A percentile compares a stretch with the other conserved stretches of the same genome.
These are phyloP conservation scores for Pinus taeda DNA, from an alignment of 75 land plant species.

Conservation along the genomic window DNA sequence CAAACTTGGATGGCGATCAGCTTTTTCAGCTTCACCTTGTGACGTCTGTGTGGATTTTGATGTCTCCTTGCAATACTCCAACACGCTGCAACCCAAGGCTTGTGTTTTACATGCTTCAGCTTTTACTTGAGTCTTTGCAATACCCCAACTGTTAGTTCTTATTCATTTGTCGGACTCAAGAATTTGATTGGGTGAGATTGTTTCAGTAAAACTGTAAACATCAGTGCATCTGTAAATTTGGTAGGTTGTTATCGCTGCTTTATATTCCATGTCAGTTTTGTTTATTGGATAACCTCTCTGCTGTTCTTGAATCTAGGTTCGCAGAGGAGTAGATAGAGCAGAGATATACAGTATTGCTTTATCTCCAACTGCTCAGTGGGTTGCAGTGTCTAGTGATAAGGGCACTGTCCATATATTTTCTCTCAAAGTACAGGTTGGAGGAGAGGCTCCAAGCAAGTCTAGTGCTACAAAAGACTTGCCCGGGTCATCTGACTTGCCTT, in stretches of 20 bases:
- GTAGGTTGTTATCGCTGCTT: neutral
- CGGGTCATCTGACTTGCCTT: slow-evolving; percentile 32
- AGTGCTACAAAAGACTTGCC: slow-evolving; percentile 23
- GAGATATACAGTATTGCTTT: slow-evolving; percentile 84
- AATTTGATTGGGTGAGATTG: too few relatives aligned
- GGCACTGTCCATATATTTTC: slow-evolving; percentile 91
- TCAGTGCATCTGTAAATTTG: neutral
- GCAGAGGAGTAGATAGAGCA: slow-evolving; percentile 84
- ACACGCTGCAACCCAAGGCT: too few relatives aligned
- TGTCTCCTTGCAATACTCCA: too few relatives aligned
- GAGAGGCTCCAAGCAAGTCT: slow-evolving; percentile 26
- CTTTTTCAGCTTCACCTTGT: too few relatives aligned
- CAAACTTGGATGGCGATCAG: too few relatives aligned
- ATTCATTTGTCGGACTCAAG: too few relatives aligned
- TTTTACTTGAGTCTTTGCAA: too few relatives aligned
- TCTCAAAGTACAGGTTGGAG: slow-evolving; percentile 56
- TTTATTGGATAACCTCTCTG: neutral
- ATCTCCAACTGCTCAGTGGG: slow-evolving; percentile 81
- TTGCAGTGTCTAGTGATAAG: slow-evolving; percentile 93
- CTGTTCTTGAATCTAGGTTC: slow-evolving; percentile 42
- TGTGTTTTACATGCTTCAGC: too few relatives aligned
- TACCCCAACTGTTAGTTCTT: too few relatives aligned
- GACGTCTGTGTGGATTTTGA: too few relatives aligned
- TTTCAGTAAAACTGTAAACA: neutral
- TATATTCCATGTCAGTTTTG: neutral